These are phyloP conservation scores for Filosporella fistucella DNA, from an alignment of 495 filamentous ascomycete genomes.

Conservation along the genomic window DNA sequence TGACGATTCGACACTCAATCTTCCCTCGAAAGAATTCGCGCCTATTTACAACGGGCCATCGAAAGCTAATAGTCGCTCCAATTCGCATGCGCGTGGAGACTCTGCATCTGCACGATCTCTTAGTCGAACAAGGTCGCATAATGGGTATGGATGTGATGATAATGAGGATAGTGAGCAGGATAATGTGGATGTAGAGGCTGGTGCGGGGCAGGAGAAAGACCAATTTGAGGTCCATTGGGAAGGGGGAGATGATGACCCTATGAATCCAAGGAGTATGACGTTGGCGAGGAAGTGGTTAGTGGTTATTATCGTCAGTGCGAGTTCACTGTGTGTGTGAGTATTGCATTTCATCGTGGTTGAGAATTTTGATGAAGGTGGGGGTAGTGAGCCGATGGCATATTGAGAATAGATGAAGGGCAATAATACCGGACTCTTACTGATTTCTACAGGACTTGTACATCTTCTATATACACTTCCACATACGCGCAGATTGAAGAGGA, in stretches of 20 bases:
- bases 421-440: not conserved
- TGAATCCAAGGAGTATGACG: constrained; percentile 68
- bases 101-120: constrained; percentile 9
- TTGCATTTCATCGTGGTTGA: not conserved
- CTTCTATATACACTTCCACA: constrained; percentile 82
- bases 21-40: constrained; percentile 9
- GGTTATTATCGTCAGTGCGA: constrained; percentile 62
- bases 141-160: constrained; percentile 54
- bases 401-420: not conserved
- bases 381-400: not conserved
- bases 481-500: constrained; percentile 80
- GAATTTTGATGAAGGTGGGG: not conserved
- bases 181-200: constrained; percentile 22
- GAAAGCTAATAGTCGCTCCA: not conserved
- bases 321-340: constrained; percentile 81
- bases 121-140: constrained; percentile 49
- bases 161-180: constrained; percentile 23
- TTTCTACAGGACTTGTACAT: constrained; percentile 70
- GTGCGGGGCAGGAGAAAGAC: constrained; percentile 32
- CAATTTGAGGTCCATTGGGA: constrained; percentile 65
- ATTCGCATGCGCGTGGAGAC: not conserved
- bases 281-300: constrained; percentile 73
- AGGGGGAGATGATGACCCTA: constrained; percentile 64
- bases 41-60: constrained; percentile 11
- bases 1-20: not conserved